A percentile compares a stretch with the other conserved stretches of the same genome.
These are phyloP conservation scores for Barnettozyma sucrosica DNA, from an alignment of 805 yeast species.

Conservation along the genomic window DNA sequence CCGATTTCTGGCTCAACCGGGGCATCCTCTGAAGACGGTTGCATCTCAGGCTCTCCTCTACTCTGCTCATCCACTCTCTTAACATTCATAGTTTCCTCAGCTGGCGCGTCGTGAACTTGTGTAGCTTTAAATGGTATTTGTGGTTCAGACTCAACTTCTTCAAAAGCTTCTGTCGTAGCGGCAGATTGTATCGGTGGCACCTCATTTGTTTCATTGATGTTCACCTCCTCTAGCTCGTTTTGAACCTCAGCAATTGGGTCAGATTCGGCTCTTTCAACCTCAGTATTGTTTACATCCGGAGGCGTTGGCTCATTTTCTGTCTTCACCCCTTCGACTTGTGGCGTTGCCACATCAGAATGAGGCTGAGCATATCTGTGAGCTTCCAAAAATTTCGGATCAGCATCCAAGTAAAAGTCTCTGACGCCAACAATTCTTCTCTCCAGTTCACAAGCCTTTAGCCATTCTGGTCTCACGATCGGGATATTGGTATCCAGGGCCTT, in stretches of 20 bases:
- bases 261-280: background rate
- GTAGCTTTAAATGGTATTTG: background rate
- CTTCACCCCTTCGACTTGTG: background rate
- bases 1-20: constrained; percentile 6
- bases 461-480: constrained; percentile 93
- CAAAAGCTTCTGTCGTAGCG: constrained; percentile 1
- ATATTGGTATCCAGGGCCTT: constrained; percentile 82
- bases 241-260: constrained; percentile 9
- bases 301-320: background rate
- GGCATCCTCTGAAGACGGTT: background rate
- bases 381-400: constrained; percentile 38
- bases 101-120: background rate
- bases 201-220: constrained; percentile 6
- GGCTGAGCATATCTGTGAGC: constrained; percentile 33
- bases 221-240: constrained; percentile 11
- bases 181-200: constrained; percentile 9
- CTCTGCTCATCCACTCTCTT: constrained; percentile 10
- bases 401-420: constrained; percentile 70
- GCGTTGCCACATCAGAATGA: background rate
- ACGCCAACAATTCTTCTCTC: constrained; percentile 93
- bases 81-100: background rate
- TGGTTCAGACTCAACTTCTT: constrained; percentile 2
- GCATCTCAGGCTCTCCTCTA: background rate
- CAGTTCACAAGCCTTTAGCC: constrained; percentile 89
- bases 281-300: background rate